Base-by-base conservation (phyloP, 495 filamentous ascomycete genomes). In the Xylaria palmicola region DNA sequence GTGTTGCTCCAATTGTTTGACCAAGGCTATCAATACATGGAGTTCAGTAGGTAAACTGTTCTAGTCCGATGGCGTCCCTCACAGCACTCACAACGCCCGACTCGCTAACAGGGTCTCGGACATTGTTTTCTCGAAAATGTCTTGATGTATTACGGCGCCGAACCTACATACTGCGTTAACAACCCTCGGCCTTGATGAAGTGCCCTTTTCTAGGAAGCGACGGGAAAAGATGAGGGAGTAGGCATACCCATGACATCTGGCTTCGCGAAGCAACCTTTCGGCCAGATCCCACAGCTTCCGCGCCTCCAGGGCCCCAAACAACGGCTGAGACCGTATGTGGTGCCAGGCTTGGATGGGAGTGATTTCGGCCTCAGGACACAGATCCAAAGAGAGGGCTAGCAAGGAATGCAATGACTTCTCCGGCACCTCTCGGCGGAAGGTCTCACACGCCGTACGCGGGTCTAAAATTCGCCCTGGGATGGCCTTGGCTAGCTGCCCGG, bases 291-390 rank as follows among this genome's bases (percentile, higher is more conserved):
- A 47, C 26, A 66, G 9, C 17, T 19, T 51, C 15, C 30, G 36
- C 17, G 59, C 53, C 47, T 63, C 49, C 1, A 66, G 20, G 0
- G 60, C 64, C 19, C 64, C 64, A 29, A 63, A 66, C 5, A 56
- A 53, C 10, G 69, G 64, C 27, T 74, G 74, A 15, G 54, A 36
- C 4, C 69, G 60, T n/a, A 75, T 69, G 36, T 71, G 68, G 43
- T 66, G 55, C 74, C 74, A 75, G 19, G 73, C 72, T 54, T 73
- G 70, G 9, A 71, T 66, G 20, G 74, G 74, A 30, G 71, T 75
- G 9, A 74, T 37, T 48, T 77, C 72, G 26, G 69, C 59, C 10
- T 68, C 65, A 17, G 70, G 52, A 20, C 70, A 63, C 20, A 76
- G 51, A 19, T 71, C 65, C 6, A 62, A 59, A 4, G 73, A 71